These are phyloP conservation scores for Blastocladiella emersonii DNA, from an alignment of 371 early-diverging fungal genomes.

Conservation along the genomic window DNA sequence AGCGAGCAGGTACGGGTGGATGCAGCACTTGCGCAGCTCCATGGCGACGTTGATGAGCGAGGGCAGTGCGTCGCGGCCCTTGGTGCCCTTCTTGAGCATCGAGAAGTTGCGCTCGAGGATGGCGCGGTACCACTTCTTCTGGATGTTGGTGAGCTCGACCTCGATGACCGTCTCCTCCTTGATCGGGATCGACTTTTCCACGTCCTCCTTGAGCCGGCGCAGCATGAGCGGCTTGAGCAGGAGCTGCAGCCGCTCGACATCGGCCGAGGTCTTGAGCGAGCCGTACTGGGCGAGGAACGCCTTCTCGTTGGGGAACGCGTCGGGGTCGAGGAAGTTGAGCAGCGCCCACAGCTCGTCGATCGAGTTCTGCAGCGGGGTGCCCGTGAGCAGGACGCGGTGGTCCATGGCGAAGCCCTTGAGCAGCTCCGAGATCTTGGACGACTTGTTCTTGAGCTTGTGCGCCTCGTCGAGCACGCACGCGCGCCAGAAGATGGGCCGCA, in stretches of 20 bases:
- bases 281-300: conserved; percentile 30
- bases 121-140: conserved; percentile 63
- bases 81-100: conserved; percentile 21
- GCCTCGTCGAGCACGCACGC: conserved; percentile 12
- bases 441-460: conserved; percentile 70
- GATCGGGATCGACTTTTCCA: conserved; percentile 70
- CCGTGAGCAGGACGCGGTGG: conserved; percentile 28
- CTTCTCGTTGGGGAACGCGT: conserved; percentile 27
- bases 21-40: conserved; percentile 57
- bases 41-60: conserved; percentile 34
- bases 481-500: conserved; percentile 40
- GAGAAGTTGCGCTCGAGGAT: conserved; percentile 41
- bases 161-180: conserved; percentile 79
- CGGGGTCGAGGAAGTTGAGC: conserved; percentile 59
- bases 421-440: conserved; percentile 49
- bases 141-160: conserved; percentile 58
- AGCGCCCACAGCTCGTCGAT: conserved; percentile 53
- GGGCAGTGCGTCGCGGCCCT: conserved; percentile 11
- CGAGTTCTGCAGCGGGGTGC: conserved; percentile 67
- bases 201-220: conserved; percentile 77
- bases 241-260: conserved; percentile 26
- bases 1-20: conserved; percentile 61
- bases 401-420: conserved; percentile 51
- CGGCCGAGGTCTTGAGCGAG: conserved; percentile 7
- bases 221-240: conserved; percentile 68